phyloP scores from a whole-genome alignment of 768 basidiomycete genomes.

The Inosperma sp. region DNA sequence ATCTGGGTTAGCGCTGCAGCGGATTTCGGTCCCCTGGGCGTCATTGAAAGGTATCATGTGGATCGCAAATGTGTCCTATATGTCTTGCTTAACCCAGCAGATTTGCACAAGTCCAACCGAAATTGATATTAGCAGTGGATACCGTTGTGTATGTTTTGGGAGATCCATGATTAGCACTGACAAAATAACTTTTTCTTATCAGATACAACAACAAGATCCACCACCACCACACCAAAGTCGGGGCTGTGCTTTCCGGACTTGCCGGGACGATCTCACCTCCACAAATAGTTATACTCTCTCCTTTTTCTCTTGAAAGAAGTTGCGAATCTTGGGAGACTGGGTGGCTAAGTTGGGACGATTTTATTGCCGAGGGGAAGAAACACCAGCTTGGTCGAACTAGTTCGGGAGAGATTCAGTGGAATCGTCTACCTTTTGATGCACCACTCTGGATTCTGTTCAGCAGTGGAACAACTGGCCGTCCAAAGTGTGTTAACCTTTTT shows the following conservation, averaged over 20 bases:
- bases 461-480: constrained; percentile 75
- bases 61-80: constrained; percentile 7
- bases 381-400: constrained; percentile 44
- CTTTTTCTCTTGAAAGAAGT: constrained; percentile 34
- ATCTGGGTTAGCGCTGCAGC: constrained; percentile 82
- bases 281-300: constrained; percentile 55
- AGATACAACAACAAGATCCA: constrained; percentile 74
- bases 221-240: constrained; percentile 59
- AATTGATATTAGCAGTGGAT: constrained; percentile 68
- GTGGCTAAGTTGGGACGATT: constrained; percentile 54
- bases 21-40: constrained; percentile 77
- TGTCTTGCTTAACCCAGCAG: constrained; percentile 28
- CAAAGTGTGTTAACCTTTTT: constrained; percentile 44
- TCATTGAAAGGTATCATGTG: constrained; percentile 55
- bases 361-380: constrained; percentile 44
- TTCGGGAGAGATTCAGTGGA: constrained; percentile 61
- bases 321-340: constrained; percentile 38
- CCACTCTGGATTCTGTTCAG: constrained; percentile 88
- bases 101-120: constrained; percentile 76
- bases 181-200: constrained; percentile 4
- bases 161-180: constrained; percentile 13
- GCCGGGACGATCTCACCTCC: constrained; percentile 34
- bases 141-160: constrained; percentile 53
- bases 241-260: constrained; percentile 52
- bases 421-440: constrained; percentile 59